Evolutionary conservation across 129 eudicot genomes (phyloP), one percentile per base, ranked within the genome.

Genomic region (Calendula officinalis): DNA sequence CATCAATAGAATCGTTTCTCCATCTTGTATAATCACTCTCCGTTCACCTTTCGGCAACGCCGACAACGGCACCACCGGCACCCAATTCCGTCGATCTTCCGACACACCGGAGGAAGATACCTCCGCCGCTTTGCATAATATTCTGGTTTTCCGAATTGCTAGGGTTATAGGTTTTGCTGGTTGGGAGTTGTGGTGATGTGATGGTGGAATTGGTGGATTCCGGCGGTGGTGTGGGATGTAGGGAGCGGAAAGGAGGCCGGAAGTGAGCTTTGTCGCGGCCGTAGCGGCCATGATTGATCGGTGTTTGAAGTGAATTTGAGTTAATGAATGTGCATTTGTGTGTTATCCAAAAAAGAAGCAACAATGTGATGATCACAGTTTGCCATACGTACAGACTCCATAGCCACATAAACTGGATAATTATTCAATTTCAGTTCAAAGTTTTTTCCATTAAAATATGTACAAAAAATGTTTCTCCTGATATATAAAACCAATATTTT

Each of bases 11-110:
- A 92, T 85, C 12, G 85, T 75, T 46, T 85, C 98, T 13, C 88
- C 96, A 45, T 88, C 91, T 56, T 92, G 98, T 14, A 92, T 75
- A 7, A 92, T 92, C 67, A 92, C 96, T 47, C 98, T 79, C 75
- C 98, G 65, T 75, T 92, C 98, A 41, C 98, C 98, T 72, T 66
- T 83, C 32, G 98, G 98, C 81, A 92, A 75, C 51, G 98, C 98
- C 62, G 87, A 78, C 73, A 92, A 12, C 10, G 98, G 98, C 72
- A 92, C 98, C 66, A 92, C 98, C 66, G 98, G 98, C 8, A 92
- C 82, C 98, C 98, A 92, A 36, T 77, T 87, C 62, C 60, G 73
- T 5, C 81, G 72, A 15, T 72, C 84, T 11, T 72, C 69, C 2
- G 79, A 55, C 6, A 56, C 80, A 9, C 56, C 76, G 6, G 76